Conservation (phyloP, 371 early-diverging fungal species). For the Mortierella sp. region DNA sequence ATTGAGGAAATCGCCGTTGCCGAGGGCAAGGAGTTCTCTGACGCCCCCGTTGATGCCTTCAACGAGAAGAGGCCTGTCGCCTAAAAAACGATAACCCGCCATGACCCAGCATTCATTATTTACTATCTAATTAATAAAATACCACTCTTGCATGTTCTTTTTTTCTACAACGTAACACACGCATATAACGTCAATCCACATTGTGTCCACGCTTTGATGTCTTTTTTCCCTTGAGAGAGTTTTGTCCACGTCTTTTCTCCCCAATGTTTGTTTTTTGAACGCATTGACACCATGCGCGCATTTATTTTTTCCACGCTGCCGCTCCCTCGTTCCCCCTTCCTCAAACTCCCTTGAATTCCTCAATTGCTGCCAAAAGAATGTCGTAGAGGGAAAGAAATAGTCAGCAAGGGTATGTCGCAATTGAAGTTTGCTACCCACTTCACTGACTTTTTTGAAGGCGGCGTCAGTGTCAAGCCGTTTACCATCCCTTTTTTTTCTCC, state of each 20-base stretch:
- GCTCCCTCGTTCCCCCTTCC: neutral
- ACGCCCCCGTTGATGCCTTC: constrained; percentile 30
- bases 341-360: neutral
- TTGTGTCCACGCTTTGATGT: neutral
- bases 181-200: neutral
- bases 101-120: neutral
- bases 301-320: neutral
- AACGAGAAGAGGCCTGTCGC: neutral
- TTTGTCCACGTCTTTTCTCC: neutral
- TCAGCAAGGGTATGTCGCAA: too few relatives aligned
- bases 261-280: neutral
- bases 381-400: too few relatives aligned
- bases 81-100: neutral
- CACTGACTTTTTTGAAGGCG: too few relatives aligned
- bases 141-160: neutral
- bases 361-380: neutral
- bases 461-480: too few relatives aligned
- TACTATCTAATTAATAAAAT: neutral
- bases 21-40: constrained; percentile 16
- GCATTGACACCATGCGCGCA: neutral
- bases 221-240: neutral
- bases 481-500: neutral
- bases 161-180: neutral
- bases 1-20: constrained; percentile 20
- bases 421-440: too few relatives aligned